Percentiles rank a stretch among this genome's conserved stretches.
These are phyloP conservation scores for Taxawa tesnikishii DNA, from an alignment of 2,329 filamentous ascomycete genomes.

Conservation along the genomic window DNA sequence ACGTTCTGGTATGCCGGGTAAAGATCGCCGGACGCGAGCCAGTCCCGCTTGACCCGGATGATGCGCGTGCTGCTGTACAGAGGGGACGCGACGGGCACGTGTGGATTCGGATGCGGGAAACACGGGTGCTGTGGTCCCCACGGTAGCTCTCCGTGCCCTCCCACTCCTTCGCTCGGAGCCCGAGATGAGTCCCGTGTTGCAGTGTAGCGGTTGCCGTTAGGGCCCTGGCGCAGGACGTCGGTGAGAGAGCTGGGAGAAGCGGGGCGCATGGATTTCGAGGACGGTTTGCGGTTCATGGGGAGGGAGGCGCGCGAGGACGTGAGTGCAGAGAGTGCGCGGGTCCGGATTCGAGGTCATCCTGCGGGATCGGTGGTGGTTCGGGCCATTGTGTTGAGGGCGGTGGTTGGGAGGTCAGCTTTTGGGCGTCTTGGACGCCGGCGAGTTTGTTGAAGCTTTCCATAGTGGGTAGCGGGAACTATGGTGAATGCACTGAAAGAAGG, in stretches of 20 bases:
- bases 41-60: conserved; percentile 84
- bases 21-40: conserved; percentile 74
- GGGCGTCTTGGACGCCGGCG: conserved; percentile 19
- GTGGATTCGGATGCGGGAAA: conserved; percentile 84
- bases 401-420: conserved; percentile 11
- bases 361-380: conserved; percentile 13
- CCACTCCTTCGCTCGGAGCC: conserved; percentile 14
- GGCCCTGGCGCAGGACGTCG: conserved; percentile 1
- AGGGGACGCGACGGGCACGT: conserved; percentile 66
- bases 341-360: conserved; percentile 10
- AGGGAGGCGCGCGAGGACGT: conserved; percentile 18
- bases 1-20: conserved; percentile 90
- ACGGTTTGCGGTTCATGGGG: conserved; percentile 19
- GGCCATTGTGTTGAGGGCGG: conserved; percentile 9
- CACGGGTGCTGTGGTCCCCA: conserved; percentile 95
- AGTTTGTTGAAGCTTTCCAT: conserved; percentile 23
- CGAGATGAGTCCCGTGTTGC: conserved; percentile 1
- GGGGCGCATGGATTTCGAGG: conserved; percentile 13
- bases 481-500: too few relatives aligned
- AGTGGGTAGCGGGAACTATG: too few relatives aligned
- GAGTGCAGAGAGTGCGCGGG: conserved; percentile 8
- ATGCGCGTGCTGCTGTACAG: conserved; percentile 72
- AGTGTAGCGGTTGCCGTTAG: conserved; percentile 4
- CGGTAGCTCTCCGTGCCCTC: conserved; percentile 57
- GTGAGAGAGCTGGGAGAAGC: background rate